Evolutionary conservation across 106 monocot species (phyloP).

Genomic region (Acanthochlamys bracteata): DNA sequence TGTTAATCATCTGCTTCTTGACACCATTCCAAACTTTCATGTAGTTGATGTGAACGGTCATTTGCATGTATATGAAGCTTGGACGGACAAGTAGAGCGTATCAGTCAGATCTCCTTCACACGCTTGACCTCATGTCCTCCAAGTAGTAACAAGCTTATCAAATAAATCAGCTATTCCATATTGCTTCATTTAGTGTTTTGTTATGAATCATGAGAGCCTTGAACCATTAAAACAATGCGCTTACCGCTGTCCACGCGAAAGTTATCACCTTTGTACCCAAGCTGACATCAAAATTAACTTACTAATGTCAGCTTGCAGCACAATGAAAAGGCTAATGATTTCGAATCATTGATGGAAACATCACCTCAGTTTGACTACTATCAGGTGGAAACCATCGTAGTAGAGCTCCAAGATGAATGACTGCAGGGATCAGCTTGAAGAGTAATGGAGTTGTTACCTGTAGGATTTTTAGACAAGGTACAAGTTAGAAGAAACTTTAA

Average conservation of each 20-base stretch:
- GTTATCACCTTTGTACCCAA: slow-evolving; percentile 34
- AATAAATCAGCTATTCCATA: slow-evolving; percentile 1
- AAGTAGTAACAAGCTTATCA: neutral
- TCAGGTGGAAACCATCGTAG: slow-evolving; percentile 38
- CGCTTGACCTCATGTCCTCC: slow-evolving; percentile 1
- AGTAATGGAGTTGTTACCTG: slow-evolving; percentile 45
- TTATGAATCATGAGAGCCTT: slow-evolving; percentile 61
- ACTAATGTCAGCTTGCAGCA: neutral
- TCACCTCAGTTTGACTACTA: slow-evolving; percentile 27
- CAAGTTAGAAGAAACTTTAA: neutral
- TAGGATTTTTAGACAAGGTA: neutral
- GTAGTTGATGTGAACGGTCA: neutral
- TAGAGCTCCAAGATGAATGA: slow-evolving; percentile 40
- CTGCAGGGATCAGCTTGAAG: slow-evolving; percentile 45
- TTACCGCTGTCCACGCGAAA: slow-evolving; percentile 47
- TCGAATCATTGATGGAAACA: neutral
- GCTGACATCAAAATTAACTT: slow-evolving; percentile 2
- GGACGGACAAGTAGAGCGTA: neutral
- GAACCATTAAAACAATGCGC: slow-evolving; percentile 51
- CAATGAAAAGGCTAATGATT: neutral
- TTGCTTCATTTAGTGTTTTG: slow-evolving; percentile 8
- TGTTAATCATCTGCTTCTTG: neutral
- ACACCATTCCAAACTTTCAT: neutral
- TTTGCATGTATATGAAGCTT: neutral
- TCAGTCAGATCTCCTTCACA: slow-evolving; percentile 2